Evolutionary conservation across 441 rosid genomes (phyloP).

Genomic region (Brassica balearica): DNA sequence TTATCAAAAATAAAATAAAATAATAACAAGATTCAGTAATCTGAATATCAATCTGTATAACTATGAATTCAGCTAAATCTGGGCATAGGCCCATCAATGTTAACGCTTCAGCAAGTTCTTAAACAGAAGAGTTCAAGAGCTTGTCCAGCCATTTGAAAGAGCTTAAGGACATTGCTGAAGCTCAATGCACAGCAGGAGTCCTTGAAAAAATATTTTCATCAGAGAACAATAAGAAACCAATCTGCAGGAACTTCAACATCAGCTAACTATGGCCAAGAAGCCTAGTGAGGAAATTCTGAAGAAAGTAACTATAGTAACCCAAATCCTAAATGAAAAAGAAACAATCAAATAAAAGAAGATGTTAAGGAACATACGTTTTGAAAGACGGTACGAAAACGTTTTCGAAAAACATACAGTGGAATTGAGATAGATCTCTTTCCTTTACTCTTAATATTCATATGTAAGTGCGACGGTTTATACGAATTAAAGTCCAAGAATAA

Average conservation of each 20-base stretch:
- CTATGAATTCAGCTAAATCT: neutral
- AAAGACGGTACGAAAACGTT: no score
- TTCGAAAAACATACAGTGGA: no score
- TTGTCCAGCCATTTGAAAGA: neutral
- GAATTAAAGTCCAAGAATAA: no score
- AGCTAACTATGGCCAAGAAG: neutral
- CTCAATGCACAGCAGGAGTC: neutral
- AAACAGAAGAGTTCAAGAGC: neutral
- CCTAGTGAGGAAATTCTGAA: no score
- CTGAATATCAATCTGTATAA: neutral
- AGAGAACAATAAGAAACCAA: slow-evolving; percentile 4
- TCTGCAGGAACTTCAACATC: neutral
- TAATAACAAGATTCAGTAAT: neutral
- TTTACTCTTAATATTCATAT: no score
- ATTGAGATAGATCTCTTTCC: no score
- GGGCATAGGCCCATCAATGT: neutral
- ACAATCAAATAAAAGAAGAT: no score
- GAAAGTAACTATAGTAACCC: no score
- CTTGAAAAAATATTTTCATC: neutral
- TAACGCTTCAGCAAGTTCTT: neutral
- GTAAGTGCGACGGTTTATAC: no score
- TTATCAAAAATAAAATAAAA: no score
- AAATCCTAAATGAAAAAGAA: no score
- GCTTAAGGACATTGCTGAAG: neutral
- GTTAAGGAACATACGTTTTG: no score